Conservation (phyloP, 2,329 filamentous ascomycete species). For the Aspergillus chevalieri region DNA sequence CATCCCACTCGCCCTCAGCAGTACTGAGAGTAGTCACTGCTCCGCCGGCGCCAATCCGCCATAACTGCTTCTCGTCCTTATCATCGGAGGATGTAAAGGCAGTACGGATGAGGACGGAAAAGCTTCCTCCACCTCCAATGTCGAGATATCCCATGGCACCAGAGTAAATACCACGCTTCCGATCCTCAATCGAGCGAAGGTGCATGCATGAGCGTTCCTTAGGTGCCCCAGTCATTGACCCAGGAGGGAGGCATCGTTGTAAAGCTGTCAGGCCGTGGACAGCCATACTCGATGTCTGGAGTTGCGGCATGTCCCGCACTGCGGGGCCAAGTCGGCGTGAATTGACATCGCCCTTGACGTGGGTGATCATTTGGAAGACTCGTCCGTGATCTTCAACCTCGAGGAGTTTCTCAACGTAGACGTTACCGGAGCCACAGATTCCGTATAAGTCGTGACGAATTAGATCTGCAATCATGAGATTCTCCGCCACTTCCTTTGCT, state of each 20-base stretch:
- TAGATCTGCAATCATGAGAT: conserved; percentile 95
- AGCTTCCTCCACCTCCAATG: conserved; percentile 76
- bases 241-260: conserved; percentile 71
- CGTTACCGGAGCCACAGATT: conserved; percentile 69
- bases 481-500: conserved; percentile 89
- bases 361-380: conserved; percentile 86
- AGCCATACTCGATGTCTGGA: conserved; percentile 29
- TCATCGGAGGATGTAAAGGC: conserved; percentile 51
- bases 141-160: conserved; percentile 89
- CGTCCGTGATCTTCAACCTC: conserved; percentile 85
- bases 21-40: conserved; percentile 83
- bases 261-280: conserved; percentile 65
- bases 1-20: conserved; percentile 73
- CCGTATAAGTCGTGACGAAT: conserved; percentile 89
- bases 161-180: conserved; percentile 68
- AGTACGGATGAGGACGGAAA: conserved; percentile 83
- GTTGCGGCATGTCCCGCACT: conserved; percentile 24
- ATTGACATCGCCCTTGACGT: conserved; percentile 62
- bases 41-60: conserved; percentile 84
- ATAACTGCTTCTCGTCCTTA: conserved; percentile 38
- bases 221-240: conserved; percentile 93
- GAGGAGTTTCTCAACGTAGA: conserved; percentile 71
- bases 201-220: conserved; percentile 90
- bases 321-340: conserved; percentile 23
- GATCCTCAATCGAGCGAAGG: conserved; percentile 61